Percentiles rank a stretch among this genome's conserved stretches.
phyloP scores from a whole-genome alignment of 163 green algal genomes.

The Scenedesmus sp. region DNA sequence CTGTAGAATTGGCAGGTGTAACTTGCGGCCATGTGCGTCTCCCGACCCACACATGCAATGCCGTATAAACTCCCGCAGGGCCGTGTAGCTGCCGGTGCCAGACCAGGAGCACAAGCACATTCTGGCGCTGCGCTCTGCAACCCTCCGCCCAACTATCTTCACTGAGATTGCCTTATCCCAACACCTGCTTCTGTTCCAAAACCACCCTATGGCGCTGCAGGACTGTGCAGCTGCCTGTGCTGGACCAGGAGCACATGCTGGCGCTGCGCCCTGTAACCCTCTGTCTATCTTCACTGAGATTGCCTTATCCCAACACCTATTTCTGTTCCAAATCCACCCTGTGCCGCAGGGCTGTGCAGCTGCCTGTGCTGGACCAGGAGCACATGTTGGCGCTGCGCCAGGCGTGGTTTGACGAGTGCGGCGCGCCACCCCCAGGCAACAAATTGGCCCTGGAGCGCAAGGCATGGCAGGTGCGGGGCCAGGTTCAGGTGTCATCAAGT shows the following conservation, averaged over 20 bases:
- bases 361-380: slow-evolving; percentile 78
- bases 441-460: slow-evolving; percentile 80
- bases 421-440: slow-evolving; percentile 82
- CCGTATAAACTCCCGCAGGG: neutral
- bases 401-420: slow-evolving; percentile 83
- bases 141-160: too few relatives aligned
- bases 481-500: too few relatives aligned
- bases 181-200: too few relatives aligned
- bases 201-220: slow-evolving; percentile 49
- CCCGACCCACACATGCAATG: too few relatives aligned
- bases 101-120: slow-evolving; percentile 78
- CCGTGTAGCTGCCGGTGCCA: slow-evolving; percentile 58
- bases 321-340: too few relatives aligned
- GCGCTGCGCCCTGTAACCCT: slow-evolving; percentile 53
- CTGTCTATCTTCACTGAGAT: too few relatives aligned
- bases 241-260: slow-evolving; percentile 84
- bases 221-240: slow-evolving; percentile 59
- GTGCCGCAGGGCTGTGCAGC: slow-evolving; percentile 60
- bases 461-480: slow-evolving; percentile 73
- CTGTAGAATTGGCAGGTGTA: too few relatives aligned
- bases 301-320: too few relatives aligned
- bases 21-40: too few relatives aligned
- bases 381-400: slow-evolving; percentile 76
- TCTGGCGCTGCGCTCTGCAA: slow-evolving; percentile 62
- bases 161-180: too few relatives aligned